Conservation (phyloP, 1,284 basidiomycete genomes). For the Malassezia psittaci region DNA sequence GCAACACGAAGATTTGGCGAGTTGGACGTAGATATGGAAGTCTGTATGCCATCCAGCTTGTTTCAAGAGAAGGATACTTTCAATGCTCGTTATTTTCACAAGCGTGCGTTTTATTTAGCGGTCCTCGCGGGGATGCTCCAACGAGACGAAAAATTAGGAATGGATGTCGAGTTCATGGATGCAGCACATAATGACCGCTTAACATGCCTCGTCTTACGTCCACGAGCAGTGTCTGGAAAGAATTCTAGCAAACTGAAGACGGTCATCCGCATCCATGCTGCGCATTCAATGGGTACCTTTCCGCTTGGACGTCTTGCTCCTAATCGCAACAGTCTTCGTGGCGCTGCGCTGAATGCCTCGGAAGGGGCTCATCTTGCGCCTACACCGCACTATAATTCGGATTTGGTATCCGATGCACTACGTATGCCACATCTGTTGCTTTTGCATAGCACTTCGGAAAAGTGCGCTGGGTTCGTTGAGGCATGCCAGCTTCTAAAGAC, state of each 20-base stretch:
- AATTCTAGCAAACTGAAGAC: slow-evolving; percentile 63
- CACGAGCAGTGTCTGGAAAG: slow-evolving; percentile 52
- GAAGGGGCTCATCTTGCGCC: slow-evolving; percentile 21
- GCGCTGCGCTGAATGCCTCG: slow-evolving; percentile 1
- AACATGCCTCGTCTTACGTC: slow-evolving; percentile 59
- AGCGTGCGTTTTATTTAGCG: slow-evolving; percentile 80
- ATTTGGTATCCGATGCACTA: slow-evolving; percentile 60
- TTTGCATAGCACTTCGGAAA: slow-evolving; percentile 59
- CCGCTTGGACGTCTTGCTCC: slow-evolving; percentile 62
- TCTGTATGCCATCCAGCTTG: slow-evolving; percentile 53
- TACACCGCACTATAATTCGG: slow-evolving; percentile 70
- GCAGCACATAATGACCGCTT: slow-evolving; percentile 59
- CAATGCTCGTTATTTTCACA: slow-evolving; percentile 82
- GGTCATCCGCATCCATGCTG: slow-evolving; percentile 65
- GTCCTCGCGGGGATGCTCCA: slow-evolving; percentile 56
- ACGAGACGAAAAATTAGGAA: slow-evolving; percentile 49
- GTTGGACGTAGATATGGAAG: slow-evolving; percentile 38
- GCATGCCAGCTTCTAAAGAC: slow-evolving; percentile 70
- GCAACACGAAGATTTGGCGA: slow-evolving; percentile 32
- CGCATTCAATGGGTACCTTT: slow-evolving; percentile 58
- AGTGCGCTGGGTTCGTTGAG: slow-evolving; percentile 61
- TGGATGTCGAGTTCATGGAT: slow-evolving; percentile 59
- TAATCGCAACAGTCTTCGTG: slow-evolving; percentile 51
- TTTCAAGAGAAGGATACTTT: slow-evolving; percentile 94
- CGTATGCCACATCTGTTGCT: slow-evolving; percentile 62